Percentiles rank a stretch among this genome's conserved stretches.
These are phyloP conservation scores for Hyphopichia khmerensis DNA, from an alignment of 1,139 yeast genomes.

Conservation along the genomic window DNA sequence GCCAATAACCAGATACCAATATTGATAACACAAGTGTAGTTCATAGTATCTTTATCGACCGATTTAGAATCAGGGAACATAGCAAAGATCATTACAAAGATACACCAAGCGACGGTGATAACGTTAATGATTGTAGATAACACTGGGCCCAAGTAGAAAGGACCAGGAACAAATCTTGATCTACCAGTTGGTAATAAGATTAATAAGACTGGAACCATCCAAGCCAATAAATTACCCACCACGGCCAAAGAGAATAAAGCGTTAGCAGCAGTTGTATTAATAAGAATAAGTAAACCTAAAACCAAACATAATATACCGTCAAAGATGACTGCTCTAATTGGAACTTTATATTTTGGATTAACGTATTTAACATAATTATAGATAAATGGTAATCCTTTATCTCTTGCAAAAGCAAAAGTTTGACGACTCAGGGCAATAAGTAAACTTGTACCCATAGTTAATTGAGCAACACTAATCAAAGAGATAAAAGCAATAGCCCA, in stretches of 20 bases:
- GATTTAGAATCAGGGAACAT: constrained; percentile 38
- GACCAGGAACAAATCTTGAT: constrained; percentile 56
- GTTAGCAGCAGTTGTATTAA: constrained; percentile 58
- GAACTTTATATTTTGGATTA: constrained; percentile 51
- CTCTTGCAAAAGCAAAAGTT: constrained; percentile 41
- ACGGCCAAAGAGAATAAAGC: constrained; percentile 41
- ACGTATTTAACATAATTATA: constrained; percentile 51
- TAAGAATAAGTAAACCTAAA: constrained; percentile 59
- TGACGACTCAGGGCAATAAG: constrained; percentile 38
- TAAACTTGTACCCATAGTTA: constrained; percentile 56
- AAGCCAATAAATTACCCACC: constrained; percentile 43
- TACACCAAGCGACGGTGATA: constrained; percentile 25
- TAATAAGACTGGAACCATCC: constrained; percentile 42
- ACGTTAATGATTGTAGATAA: constrained; percentile 36
- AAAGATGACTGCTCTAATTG: constrained; percentile 59
- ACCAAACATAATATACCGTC: constrained; percentile 47
- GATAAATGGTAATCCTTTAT: constrained; percentile 44
- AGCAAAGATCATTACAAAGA: constrained; percentile 31
- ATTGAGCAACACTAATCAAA: constrained; percentile 59
- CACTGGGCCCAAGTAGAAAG: constrained; percentile 56
- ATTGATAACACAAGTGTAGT: constrained; percentile 35
- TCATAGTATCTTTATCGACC: constrained; percentile 32
- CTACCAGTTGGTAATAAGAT: constrained; percentile 42
- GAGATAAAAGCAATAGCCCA: constrained; percentile 72
- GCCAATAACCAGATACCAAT: constrained; percentile 36